Percentiles rank a stretch among this genome's conserved stretches.
Evolutionary conservation across 2,329 filamentous ascomycete species (phyloP).

Genomic region (Fusarium sp.): DNA sequence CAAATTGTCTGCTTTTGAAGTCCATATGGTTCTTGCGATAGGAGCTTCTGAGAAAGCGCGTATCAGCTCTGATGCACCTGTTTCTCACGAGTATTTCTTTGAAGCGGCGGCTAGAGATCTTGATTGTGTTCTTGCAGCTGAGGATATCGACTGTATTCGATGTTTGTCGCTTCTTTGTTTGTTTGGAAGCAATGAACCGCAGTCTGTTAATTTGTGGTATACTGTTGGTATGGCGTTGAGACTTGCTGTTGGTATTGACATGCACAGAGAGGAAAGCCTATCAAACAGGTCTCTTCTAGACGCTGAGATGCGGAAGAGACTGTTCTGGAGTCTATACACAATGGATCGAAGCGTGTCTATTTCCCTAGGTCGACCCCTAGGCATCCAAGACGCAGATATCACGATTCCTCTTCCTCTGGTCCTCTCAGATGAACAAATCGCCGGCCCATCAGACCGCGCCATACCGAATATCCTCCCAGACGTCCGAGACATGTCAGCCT

Average conservation of each 20-base stretch:
- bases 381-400: conserved; percentile 39
- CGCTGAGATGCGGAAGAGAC: conserved; percentile 37
- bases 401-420: conserved; percentile 30
- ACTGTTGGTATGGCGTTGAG: conserved; percentile 38
- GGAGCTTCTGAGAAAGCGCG: conserved; percentile 37
- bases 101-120: conserved; percentile 32
- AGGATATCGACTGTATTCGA: conserved; percentile 37
- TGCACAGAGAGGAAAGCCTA: conserved; percentile 35
- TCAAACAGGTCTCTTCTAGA: conserved; percentile 25
- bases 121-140: conserved; percentile 25
- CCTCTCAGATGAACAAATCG: conserved; percentile 33
- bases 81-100: conserved; percentile 39
- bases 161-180: conserved; percentile 37
- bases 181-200: conserved; percentile 41
- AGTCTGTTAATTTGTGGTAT: conserved; percentile 40
- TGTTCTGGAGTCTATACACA: conserved; percentile 40
- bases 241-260: conserved; percentile 38
- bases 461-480: conserved; percentile 32
- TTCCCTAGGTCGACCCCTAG: conserved; percentile 30
- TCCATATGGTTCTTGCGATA: conserved; percentile 41
- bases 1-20: conserved; percentile 33
- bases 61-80: conserved; percentile 3
- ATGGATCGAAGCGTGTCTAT: conserved; percentile 42
- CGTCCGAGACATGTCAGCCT: conserved; percentile 38
- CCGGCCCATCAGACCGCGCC: conserved; percentile 18